Evolutionary conservation across 768 basidiomycete genomes (phyloP).

Genomic region (Naganishia friedmannii): DNA sequence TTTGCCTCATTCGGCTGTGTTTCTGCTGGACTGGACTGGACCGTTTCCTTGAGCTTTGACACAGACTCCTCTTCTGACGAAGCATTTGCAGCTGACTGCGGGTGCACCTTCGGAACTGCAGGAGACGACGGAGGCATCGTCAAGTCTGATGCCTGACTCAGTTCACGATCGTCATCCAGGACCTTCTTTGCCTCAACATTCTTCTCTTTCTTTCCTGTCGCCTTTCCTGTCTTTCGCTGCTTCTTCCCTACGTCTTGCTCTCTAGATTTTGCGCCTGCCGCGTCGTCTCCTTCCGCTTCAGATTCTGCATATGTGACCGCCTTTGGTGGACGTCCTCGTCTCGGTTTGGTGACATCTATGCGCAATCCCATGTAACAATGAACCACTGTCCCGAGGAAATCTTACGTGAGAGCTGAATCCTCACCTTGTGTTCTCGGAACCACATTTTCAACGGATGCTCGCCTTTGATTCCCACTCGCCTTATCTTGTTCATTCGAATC

Average conservation of each 20-base stretch:
- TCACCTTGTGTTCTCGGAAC: not conserved
- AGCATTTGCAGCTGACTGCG: too few species aligned
- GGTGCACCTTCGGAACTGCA: not conserved
- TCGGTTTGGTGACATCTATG: not conserved
- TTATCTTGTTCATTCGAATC: not conserved
- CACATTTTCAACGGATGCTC: not conserved
- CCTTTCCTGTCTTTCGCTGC: not conserved
- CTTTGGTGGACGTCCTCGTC: slow-evolving; percentile 1
- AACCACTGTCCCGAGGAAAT: not conserved
- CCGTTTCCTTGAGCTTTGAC: not conserved
- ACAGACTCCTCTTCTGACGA: not conserved
- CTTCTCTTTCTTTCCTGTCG: not conserved
- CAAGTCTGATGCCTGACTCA: not conserved
- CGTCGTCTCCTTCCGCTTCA: not conserved
- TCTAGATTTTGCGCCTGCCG: not conserved
- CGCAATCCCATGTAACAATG: not conserved
- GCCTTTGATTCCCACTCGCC: not conserved
- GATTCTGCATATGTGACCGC: slow-evolving; percentile 1
- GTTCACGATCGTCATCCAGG: not conserved
- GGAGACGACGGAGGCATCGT: not conserved
- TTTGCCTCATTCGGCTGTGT: not conserved
- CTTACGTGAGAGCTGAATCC: not conserved
- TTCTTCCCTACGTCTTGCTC: not conserved
- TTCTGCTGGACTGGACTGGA: not conserved
- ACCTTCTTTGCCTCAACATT: not conserved